These are phyloP conservation scores for Bruguiera sexangula DNA, from an alignment of 345 rosid species.

Conservation along the genomic window DNA sequence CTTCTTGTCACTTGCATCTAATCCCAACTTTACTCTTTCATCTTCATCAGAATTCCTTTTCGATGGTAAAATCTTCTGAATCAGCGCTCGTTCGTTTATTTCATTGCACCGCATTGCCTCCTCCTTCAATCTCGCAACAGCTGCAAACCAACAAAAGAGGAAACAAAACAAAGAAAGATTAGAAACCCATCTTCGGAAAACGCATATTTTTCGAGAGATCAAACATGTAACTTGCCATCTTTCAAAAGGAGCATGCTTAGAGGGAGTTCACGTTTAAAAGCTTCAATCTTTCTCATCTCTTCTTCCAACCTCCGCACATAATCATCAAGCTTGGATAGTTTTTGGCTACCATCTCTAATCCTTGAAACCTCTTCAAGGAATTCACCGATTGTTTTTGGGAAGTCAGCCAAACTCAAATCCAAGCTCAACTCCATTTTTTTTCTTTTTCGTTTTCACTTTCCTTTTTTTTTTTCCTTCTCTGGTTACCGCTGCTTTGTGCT, in stretches of 20 bases:
- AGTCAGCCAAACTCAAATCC: constrained; percentile 47
- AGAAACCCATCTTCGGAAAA: constrained; percentile 10
- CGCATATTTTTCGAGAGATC: neutral
- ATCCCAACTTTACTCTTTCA: constrained; percentile 25
- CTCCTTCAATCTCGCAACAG: constrained; percentile 54
- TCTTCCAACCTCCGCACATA: constrained; percentile 54
- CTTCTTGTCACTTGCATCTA: constrained; percentile 41
- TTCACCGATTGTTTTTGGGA: constrained; percentile 46
- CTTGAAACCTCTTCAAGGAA: constrained; percentile 45
- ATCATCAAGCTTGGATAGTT: constrained; percentile 42
- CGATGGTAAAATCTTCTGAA: constrained; percentile 18
- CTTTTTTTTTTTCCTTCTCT: neutral
- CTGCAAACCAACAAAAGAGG: constrained; percentile 28
- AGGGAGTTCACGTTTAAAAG: constrained; percentile 76
- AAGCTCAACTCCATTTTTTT: constrained; percentile 57
- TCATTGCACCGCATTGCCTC: constrained; percentile 42
- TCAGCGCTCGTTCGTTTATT: constrained; percentile 20
- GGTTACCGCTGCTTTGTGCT: neutral
- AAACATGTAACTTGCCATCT: constrained; percentile 41
- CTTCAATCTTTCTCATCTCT: constrained; percentile 67
- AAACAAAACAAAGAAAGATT: constrained; percentile 4
- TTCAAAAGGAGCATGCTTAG: constrained; percentile 64
- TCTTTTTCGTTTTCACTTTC: neutral
- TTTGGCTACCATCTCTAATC: constrained; percentile 35
- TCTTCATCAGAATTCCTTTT: constrained; percentile 30